A percentile compares a stretch with the other conserved stretches of the same genome.
Conservation (phyloP, 805 yeast species). For the Yamadazyma laniorum region DNA sequence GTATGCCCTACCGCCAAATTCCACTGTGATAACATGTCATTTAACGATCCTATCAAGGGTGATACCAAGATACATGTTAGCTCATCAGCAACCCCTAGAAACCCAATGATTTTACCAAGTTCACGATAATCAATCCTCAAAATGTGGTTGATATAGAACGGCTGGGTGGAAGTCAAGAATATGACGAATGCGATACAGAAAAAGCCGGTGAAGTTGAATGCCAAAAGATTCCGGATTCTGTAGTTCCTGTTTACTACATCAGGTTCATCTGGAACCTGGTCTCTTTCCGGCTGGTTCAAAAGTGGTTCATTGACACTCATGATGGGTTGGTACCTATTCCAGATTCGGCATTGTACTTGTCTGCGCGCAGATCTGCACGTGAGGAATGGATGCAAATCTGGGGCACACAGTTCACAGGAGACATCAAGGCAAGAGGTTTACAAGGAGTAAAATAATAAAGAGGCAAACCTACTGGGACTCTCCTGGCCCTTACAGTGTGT, state of each 20-base stretch:
- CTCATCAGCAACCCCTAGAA: slow-evolving; percentile 55
- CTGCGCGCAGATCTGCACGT: neutral
- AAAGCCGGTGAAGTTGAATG: slow-evolving; percentile 36
- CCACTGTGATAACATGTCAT: slow-evolving; percentile 48
- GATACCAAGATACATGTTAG: slow-evolving; percentile 49
- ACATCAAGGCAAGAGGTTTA: no score
- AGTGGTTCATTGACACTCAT: slow-evolving; percentile 1
- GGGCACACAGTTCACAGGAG: no score
- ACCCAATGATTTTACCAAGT: slow-evolving; percentile 35
- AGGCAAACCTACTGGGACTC: no score
- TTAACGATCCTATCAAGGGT: slow-evolving; percentile 62
- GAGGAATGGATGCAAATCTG: slow-evolving; percentile 1
- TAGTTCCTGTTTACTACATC: slow-evolving; percentile 10
- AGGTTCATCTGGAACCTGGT: neutral
- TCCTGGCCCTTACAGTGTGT: no score
- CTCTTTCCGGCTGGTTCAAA: neutral
- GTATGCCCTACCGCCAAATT: slow-evolving; percentile 43
- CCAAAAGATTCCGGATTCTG: slow-evolving; percentile 24
- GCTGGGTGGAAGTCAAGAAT: slow-evolving; percentile 40
- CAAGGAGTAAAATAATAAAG: no score
- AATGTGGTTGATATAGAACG: slow-evolving; percentile 36
- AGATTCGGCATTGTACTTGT: slow-evolving; percentile 4
- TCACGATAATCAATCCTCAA: slow-evolving; percentile 22
- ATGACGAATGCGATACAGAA: slow-evolving; percentile 39
- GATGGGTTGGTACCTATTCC: neutral